phyloP scores from a whole-genome alignment of 768 basidiomycete genomes.

The Lyophyllum atratum region DNA sequence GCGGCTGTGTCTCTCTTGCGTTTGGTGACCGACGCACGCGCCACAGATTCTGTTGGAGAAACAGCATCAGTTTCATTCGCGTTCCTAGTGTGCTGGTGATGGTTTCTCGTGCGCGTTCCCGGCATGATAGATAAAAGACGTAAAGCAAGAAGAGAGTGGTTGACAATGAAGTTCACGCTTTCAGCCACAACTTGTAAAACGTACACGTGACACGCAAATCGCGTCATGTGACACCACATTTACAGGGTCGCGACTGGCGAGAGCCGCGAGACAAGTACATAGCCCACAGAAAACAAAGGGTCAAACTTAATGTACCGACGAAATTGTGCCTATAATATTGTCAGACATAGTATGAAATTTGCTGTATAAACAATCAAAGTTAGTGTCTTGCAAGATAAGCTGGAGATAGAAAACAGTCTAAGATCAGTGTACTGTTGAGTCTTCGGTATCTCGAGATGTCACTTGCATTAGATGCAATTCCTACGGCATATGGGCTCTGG shows the following conservation, averaged over 20 bases:
- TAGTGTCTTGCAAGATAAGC: too few species aligned
- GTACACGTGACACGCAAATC: background rate
- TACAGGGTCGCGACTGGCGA: too few species aligned
- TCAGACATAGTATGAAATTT: too few species aligned
- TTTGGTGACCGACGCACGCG: conserved; percentile 14
- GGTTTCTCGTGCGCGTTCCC: conserved; percentile 1
- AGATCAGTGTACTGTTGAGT: background rate
- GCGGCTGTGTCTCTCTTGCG: conserved; percentile 18
- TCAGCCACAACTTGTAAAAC: background rate
- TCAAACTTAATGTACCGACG: too few species aligned
- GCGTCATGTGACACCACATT: conserved; percentile 7
- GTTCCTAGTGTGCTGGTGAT: background rate
- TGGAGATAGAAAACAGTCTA: too few species aligned
- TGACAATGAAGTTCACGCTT: background rate
- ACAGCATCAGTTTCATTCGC: background rate
- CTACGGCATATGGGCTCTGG: conserved; percentile 14
- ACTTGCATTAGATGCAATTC: conserved; percentile 11
- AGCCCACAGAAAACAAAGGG: too few species aligned
- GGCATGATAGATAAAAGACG: conserved; percentile 6
- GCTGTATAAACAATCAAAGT: too few species aligned
- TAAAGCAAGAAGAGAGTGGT: background rate
- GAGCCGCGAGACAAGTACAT: too few species aligned
- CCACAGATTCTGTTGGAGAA: background rate
- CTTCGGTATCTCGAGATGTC: background rate
- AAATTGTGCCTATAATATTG: too few species aligned